Conservation (phyloP, 371 early-diverging fungal genomes). For the Fennellomyces sp. region DNA sequence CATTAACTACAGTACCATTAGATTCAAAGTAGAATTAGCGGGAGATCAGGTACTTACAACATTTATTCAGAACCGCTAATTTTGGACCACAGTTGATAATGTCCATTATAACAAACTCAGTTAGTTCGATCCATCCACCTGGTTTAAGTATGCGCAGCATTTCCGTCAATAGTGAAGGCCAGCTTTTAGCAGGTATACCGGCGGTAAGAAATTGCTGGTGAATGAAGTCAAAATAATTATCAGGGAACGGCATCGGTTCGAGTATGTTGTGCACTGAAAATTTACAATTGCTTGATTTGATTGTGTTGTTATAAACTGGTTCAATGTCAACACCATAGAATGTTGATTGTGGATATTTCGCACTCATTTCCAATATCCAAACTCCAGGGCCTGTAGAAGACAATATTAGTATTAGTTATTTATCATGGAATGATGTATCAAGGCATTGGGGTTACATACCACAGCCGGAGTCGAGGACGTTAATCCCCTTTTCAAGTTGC, state of each 20-base stretch:
- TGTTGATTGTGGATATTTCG: slow-evolving; percentile 16
- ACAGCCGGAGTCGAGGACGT: slow-evolving; percentile 13
- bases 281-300: slow-evolving; percentile 28
- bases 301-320: slow-evolving; percentile 11
- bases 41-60: too few relatives aligned
- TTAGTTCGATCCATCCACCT: slow-evolving; percentile 44
- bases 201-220: slow-evolving; percentile 47
- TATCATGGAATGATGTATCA: slow-evolving; percentile 44
- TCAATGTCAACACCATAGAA: slow-evolving; percentile 20
- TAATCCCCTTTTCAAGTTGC: slow-evolving; percentile 7
- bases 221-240: slow-evolving; percentile 56
- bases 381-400: slow-evolving; percentile 36
- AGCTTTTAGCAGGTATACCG: slow-evolving; percentile 30
- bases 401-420: too few relatives aligned
- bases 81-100: too few relatives aligned
- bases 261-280: slow-evolving; percentile 57
- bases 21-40: too few relatives aligned
- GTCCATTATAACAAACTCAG: too few relatives aligned
- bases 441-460: not conserved
- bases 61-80: too few relatives aligned
- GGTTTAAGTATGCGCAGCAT: slow-evolving; percentile 39
- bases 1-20: too few relatives aligned
- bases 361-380: slow-evolving; percentile 22
- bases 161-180: slow-evolving; percentile 29
- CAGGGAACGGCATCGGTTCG: slow-evolving; percentile 54